Evolutionary conservation across 2,329 filamentous ascomycete species (phyloP), one percentile per base, ranked within the genome.

Genomic region (Tetracladium maxilliforme): DNA sequence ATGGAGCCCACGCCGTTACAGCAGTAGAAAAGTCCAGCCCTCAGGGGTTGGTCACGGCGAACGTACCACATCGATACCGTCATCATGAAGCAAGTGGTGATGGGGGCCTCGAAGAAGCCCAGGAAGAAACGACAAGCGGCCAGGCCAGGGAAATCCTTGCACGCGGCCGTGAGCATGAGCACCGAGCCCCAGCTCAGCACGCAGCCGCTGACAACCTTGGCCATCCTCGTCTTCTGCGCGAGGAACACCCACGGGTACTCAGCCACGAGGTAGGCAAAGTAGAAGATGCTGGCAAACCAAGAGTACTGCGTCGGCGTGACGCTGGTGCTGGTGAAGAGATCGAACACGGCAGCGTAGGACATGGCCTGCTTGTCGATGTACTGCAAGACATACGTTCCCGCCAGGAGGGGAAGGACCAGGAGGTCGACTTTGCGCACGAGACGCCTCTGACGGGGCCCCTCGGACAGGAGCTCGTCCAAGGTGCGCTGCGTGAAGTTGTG

Each of bases 291-390:
- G 2, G 60, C 57, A n/a, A 66, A 51, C 61, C 63, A 67, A 23
- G 52, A 53, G 31, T 69, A 70, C 25, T 66, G 44, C 2, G 47
- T 45, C 10, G 47, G 40, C 2, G 43, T 52, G 34, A 66, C 64
- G 11, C 52, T 44, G 0, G 62, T 64, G 13, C 54, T 52, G 9
- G 45, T 42, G 31, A 67, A 58, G 0, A 70, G 45, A 23, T 69
- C 65, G 30, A 68, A 69, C 1, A 70, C 60, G 3, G 64, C 62
- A 1, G 58, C 54, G 37, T 68, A 69, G 1, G 54, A 53, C 5
- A 68, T 44, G 1, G 62, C 58, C 31, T 61, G 55, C 42, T 70
- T 70, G 41, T 68, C 63, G 35, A 67, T 60, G 31, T 62, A 67
- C 33, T 69, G 64, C 6, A 69, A 45, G 4, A 59, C 42, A 23